Evolutionary conservation across 352 stramenopile species (phyloP), one percentile per base, ranked within the genome.

Genomic region (Phytopythium delawarense): DNA sequence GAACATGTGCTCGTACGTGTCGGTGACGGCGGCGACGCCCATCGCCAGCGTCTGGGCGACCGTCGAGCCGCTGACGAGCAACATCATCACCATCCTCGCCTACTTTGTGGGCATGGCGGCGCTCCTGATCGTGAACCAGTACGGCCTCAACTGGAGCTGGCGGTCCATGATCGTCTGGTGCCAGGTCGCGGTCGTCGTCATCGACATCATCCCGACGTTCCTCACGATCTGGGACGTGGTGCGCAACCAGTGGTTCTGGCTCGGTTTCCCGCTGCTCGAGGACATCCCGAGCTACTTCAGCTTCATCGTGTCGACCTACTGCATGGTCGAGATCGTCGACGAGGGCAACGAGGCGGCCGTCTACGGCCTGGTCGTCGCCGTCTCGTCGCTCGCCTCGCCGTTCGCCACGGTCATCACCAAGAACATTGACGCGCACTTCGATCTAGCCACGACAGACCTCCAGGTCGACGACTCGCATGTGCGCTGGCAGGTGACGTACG

Each of bases 231-330:
- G 71, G 70, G 57, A 86, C 58, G 69, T 89, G 12, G 13, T 80
- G 48, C 75, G 81, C 11, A 87, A 69, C 59, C 81, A 84, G 56
- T 88, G 67, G 64, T 87, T 91, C 64, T 91, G 77, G 71, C 54
- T 91, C 21, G 79, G 77, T 20, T 69, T 76, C 11, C 76, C 79
- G 0, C 68, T 89, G 12, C 52, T 81, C 2, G 66, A 78, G 37
- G 54, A 85, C 44, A 63, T 90, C 21, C 81, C 79, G 7, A 61
- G 75, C 40, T 71, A 65, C 21, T 62, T 84, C 45, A 62, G 67
- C 42, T 87, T 79, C 40, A 76, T 89, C 37, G 61, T 89, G 0
- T 69, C 75, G 6, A 85, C 72, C 8, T 88, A 75, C 53, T 74
- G 81, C 37, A 70, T 85, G 7, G 77, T 89, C 18, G 81, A 91